phyloP scores from a whole-genome alignment of 768 basidiomycete species.

The Mycena sanguinolenta region DNA sequence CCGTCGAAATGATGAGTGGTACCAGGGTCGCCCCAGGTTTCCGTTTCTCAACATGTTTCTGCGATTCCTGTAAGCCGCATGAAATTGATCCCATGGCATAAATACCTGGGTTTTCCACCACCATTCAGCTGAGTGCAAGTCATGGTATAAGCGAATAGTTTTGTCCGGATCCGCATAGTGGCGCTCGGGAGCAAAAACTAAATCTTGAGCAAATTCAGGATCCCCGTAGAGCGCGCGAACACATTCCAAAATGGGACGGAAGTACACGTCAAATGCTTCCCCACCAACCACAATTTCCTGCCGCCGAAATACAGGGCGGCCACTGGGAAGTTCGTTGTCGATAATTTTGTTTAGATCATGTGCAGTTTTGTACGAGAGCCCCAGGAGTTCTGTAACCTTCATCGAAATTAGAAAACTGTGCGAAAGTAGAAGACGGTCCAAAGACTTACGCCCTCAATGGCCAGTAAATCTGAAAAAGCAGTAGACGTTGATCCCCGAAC shows the following conservation, averaged over 20 bases:
- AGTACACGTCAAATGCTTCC: conserved; percentile 45
- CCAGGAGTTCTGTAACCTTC: conserved; percentile 44
- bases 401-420: too few species aligned
- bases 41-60: conserved; percentile 39
- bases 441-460: too few species aligned
- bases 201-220: conserved; percentile 43
- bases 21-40: conserved; percentile 3
- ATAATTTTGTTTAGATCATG: conserved; percentile 51
- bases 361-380: conserved; percentile 48
- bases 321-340: conserved; percentile 43
- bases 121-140: conserved; percentile 65
- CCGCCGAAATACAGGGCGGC: conserved; percentile 41
- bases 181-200: conserved; percentile 47
- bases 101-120: conserved; percentile 63
- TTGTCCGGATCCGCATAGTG: conserved; percentile 48
- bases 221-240: conserved; percentile 48
- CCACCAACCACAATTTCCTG: conserved; percentile 43
- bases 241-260: conserved; percentile 47
- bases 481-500: too few species aligned
- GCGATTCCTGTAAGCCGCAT: background rate
- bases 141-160: conserved; percentile 44
- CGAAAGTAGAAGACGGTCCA: too few species aligned
- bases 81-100: too few species aligned
- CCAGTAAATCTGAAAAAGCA: too few species aligned
- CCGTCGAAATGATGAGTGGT: conserved; percentile 1